Evolutionary conservation across 1,284 basidiomycete species (phyloP).

Genomic region (Rhodotorula glutinis): DNA sequence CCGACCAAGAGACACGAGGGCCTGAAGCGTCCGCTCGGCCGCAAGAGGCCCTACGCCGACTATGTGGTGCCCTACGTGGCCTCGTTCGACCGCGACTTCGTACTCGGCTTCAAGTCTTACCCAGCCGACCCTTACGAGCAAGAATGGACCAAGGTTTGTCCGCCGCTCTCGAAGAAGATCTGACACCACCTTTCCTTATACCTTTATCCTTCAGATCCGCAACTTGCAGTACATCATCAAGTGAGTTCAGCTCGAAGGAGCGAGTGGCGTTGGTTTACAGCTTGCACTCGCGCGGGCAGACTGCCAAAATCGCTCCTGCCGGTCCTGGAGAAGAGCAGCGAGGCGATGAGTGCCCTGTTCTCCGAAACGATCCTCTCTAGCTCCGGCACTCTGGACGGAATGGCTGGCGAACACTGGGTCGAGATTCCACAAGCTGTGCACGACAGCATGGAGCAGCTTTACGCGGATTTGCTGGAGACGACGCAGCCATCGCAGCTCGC

Average conservation of each 20-base stretch:
- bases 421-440: too few relatives aligned
- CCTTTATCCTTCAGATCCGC: neutral
- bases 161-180: too few relatives aligned
- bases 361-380: neutral
- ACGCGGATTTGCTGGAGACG: too few relatives aligned
- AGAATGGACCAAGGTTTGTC: neutral
- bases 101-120: slow-evolving; percentile 15
- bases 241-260: neutral
- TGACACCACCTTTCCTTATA: neutral
- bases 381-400: too few relatives aligned
- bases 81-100: slow-evolving; percentile 12
- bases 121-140: slow-evolving; percentile 2
- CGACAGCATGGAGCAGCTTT: too few relatives aligned
- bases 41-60: neutral
- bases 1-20: too few relatives aligned
- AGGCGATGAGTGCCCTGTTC: neutral
- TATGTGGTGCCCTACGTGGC: slow-evolving; percentile 12
- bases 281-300: neutral
- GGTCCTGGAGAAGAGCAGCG: neutral
- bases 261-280: too few relatives aligned
- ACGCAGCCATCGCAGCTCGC: too few relatives aligned
- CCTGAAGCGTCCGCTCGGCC: too few relatives aligned
- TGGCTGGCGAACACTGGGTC: too few relatives aligned
- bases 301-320: slow-evolving; percentile 2
- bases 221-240: slow-evolving; percentile 21